Conservation (phyloP, 306 rosid species). For the Vigna trinervia region DNA sequence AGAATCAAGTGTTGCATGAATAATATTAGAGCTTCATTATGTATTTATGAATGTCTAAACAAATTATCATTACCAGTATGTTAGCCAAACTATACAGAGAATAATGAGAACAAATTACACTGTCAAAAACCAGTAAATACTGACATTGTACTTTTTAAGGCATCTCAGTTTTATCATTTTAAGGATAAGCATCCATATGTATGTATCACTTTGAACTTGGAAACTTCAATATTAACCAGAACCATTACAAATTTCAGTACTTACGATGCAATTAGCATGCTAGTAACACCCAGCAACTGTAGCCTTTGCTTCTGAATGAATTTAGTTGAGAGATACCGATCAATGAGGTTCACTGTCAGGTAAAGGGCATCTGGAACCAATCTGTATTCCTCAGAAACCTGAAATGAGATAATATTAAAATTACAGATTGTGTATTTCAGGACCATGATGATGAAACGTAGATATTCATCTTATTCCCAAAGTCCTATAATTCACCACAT, state of each 20-base stretch:
- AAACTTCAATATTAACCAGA: conserved; percentile 9
- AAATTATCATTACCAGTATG: not conserved
- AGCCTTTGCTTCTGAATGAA: conserved; percentile 70
- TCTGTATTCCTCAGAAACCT: conserved; percentile 91
- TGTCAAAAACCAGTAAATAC: not conserved
- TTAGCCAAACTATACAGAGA: not conserved
- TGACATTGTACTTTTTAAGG: not conserved
- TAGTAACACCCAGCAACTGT: conserved; percentile 85
- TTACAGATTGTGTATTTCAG: conserved; percentile 5
- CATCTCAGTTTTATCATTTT: conserved; percentile 19
- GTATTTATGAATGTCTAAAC: not conserved
- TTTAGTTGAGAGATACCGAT: conserved; percentile 74
- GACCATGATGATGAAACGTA: conserved; percentile 1
- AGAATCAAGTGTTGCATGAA: conserved; percentile 18
- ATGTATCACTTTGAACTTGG: not conserved
- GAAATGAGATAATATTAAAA: conserved; percentile 40
- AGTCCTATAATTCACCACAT: conserved; percentile 24
- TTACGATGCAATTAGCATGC: conserved; percentile 97
- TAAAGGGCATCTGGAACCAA: conserved; percentile 92
- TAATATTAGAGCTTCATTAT: not conserved
- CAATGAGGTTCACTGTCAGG: conserved; percentile 85
- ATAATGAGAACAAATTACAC: not conserved
- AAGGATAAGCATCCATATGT: not conserved
- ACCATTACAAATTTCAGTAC: conserved; percentile 46
- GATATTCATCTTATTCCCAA: conserved; percentile 5